A percentile compares a stretch with the other conserved stretches of the same genome.
phyloP scores from a whole-genome alignment of 441 rosid species.

The Manihot esculenta region DNA sequence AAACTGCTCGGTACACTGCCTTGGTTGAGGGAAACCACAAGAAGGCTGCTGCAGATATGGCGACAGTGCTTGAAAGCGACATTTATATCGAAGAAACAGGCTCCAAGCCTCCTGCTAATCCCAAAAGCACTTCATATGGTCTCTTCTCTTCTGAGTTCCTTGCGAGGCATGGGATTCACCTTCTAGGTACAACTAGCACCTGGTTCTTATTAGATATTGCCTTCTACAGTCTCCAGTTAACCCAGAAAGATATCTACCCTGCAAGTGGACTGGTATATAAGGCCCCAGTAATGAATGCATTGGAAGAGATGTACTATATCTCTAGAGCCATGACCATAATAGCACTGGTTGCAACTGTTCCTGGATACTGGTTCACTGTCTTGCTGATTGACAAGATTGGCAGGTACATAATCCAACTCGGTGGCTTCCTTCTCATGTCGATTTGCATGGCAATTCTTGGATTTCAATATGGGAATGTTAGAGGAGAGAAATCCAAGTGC shows the following conservation, averaged over 20 bases:
- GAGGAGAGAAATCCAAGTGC: constrained; percentile 24
- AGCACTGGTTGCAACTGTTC: constrained; percentile 45
- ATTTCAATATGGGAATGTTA: constrained; percentile 25
- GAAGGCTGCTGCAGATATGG: constrained; percentile 61
- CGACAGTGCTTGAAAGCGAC: constrained; percentile 44
- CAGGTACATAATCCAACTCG: constrained; percentile 45
- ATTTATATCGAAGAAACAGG: constrained; percentile 10
- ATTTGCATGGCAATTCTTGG: constrained; percentile 48
- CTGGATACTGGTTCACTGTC: constrained; percentile 56
- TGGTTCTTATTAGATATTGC: constrained; percentile 54
- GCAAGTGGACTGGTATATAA: constrained; percentile 34
- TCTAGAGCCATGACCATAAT: constrained; percentile 42
- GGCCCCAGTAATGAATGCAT: constrained; percentile 42
- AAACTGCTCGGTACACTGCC: constrained; percentile 64
- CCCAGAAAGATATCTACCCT: constrained; percentile 48
- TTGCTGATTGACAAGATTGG: constrained; percentile 48
- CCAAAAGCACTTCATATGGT: constrained; percentile 26
- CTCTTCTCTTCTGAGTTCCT: constrained; percentile 38
- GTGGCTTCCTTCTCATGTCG: constrained; percentile 50
- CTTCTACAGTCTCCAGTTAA: constrained; percentile 43
- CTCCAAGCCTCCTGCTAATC: background rate
- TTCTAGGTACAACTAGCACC: constrained; percentile 42
- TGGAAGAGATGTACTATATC: constrained; percentile 40
- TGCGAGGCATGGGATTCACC: constrained; percentile 43
- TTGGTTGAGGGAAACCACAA: constrained; percentile 48